Evolutionary conservation across 441 rosid species (phyloP).

Genomic region (Raphanus hybrid): DNA sequence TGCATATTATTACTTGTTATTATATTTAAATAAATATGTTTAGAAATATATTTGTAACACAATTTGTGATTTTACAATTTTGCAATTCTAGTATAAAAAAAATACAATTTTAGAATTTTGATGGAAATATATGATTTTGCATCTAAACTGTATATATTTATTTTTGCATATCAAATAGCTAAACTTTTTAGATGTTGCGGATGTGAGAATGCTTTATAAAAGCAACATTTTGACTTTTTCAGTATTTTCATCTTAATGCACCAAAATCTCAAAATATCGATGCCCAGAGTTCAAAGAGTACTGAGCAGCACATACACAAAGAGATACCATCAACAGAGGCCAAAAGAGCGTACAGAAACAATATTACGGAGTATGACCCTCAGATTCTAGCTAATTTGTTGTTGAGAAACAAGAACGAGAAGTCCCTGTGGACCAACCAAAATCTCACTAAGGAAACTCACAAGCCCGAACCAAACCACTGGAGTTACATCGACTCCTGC

Average conservation of each 20-base stretch:
- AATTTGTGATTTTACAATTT: background rate
- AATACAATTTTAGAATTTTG: background rate
- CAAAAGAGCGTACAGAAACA: background rate
- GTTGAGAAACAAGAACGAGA: constrained; percentile 45
- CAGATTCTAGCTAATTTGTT: constrained; percentile 35
- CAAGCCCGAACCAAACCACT: constrained; percentile 83
- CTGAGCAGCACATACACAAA: too few relatives aligned
- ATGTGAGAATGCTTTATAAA: background rate
- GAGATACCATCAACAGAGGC: background rate
- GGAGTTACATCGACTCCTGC: constrained; percentile 96
- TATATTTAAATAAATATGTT: background rate
- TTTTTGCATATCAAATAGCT: background rate
- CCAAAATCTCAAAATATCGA: too few relatives aligned
- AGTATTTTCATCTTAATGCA: too few relatives aligned
- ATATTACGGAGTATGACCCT: background rate
- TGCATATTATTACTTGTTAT: too few relatives aligned
- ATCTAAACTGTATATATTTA: too few relatives aligned
- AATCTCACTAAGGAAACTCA: constrained; percentile 88
- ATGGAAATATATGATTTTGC: background rate
- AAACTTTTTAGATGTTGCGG: background rate
- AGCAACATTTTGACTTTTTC: background rate
- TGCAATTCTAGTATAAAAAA: background rate
- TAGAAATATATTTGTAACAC: background rate
- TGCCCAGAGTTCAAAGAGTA: too few relatives aligned
- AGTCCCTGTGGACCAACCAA: constrained; percentile 92